Base-by-base conservation (phyloP, 805 yeast species). In the Kodamaea leandrae region DNA sequence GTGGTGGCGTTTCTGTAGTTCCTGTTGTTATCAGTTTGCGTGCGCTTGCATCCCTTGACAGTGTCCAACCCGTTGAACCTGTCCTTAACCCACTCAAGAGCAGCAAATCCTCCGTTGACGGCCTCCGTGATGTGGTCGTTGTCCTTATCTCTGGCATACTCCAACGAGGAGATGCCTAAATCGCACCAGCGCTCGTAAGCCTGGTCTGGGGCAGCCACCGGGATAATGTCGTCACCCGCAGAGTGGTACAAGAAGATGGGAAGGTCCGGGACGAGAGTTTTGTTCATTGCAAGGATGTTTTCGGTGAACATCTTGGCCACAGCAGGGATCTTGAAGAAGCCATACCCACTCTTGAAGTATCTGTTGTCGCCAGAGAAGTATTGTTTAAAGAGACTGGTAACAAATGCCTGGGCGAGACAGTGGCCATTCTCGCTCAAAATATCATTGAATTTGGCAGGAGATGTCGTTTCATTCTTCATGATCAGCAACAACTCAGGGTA, bases 11-110 rank as follows among this genome's bases (percentile, higher is more conserved):
- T 41, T 67, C 58, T 49, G 64, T 57, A 54, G 64, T 78, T 42
- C 72, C 84, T 32, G 64, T 63, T 57, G 53, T 65, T 7, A 59
- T 58, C 44, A 69, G 82, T 45, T 64, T 60, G 81, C 75, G 39
- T 41, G 15, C 32, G 41, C 7, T 35, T 16, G 34, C 61, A 57
- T 3, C 61, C 60, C 3, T 38, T 15, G 6, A 51, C 43, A 2
- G 53, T 41, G 3, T 32, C 27, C 8, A 19, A 41, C n/a, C 56
- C 55, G 4, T 44, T 36, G 15, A 52, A 49, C 25, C 51, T 46
- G 7, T 48, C 45, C 20, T 44, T 35, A 7, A 58, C 10, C 55
- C 57, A 58, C 6, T 43, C 32, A 10, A 57, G 39, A 3, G 53
- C 60, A 16, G 51, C 51, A 23, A 49, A 47, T 27, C 48, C 39